Base-by-base conservation (phyloP, 371 early-diverging fungal species). In the Lichtheimia corymbifera region DNA sequence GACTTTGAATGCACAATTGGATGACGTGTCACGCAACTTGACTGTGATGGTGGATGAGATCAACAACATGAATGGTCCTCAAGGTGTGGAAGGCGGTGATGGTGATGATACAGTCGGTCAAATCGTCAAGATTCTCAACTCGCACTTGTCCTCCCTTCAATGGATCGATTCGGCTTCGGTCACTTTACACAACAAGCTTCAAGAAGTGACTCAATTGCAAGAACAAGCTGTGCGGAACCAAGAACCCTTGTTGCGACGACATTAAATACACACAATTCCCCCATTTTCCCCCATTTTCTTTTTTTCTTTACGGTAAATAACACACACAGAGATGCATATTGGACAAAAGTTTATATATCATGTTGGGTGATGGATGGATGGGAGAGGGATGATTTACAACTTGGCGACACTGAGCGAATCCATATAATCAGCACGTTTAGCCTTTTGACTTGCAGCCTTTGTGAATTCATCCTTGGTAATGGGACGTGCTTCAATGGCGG, bases 81-180 rank as follows among this genome's bases (percentile, higher is more conserved):
- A 70, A 53, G 66, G 67, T 27, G 65, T 61, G 5, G 76, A 70
- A 25, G 67, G 63, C 1, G 66, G 77, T 44, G 80, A 65, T 30
- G 75, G 75, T 28, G 79, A 74, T 24, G 69, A 77, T 61, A 70
- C 65, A 35, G 70, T 64, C 64, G 54, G 66, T 65, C 87, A 94
- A 75, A 92, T 97, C 55, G 91, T 92, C 40, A 83, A 90, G 68
- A 94, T 97, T 57, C 82, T 97, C 61, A 93, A 95, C 65, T 80
- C 87, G 20, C 96, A 97, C 65, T 80, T 96, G 75, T 85, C 91
- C 22, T 89, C 94, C 27, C 81, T 97, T 57, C 90, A 94, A 76
- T 96, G 96, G 96, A 86, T 97, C 14, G 96, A 96, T 66, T 66
- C 70, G 18, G 63, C 70, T 13, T 76, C 85, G 7, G 66, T 71